Evolutionary conservation across 306 rosid species (phyloP).

Genomic region (Nissolia schottii): DNA sequence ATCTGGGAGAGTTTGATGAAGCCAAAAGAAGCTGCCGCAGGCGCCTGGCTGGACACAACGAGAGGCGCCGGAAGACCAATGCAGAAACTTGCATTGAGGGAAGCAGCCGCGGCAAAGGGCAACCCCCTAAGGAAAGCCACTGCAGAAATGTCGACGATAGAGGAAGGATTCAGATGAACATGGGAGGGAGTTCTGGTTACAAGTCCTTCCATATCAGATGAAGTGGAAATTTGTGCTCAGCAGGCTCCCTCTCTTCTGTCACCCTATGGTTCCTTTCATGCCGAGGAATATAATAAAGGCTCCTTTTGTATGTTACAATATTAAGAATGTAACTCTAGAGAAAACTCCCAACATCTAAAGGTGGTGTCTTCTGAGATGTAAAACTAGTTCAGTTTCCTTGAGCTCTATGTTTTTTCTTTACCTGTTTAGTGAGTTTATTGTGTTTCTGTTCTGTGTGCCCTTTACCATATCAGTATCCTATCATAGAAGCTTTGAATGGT

Average conservation of each 20-base stretch:
- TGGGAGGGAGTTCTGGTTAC: conserved; percentile 43
- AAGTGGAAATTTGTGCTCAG: conserved; percentile 10
- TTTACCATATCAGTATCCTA: not conserved
- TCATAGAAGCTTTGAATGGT: not conserved
- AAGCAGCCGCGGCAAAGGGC: conserved; percentile 34
- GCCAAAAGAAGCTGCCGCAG: conserved; percentile 87
- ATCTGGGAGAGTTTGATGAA: conserved; percentile 75
- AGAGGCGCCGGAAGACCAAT: conserved; percentile 64
- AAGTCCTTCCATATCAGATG: conserved; percentile 53
- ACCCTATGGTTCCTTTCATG: conserved; percentile 22
- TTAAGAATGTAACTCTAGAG: conserved; percentile 25
- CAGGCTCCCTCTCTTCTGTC: conserved; percentile 88
- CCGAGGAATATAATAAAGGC: conserved; percentile 21
- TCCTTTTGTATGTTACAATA: not conserved
- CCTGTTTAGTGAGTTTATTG: not conserved
- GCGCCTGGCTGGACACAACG: conserved; percentile 83
- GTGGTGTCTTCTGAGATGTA: conserved; percentile 3
- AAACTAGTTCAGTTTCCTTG: not conserved
- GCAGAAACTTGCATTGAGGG: conserved; percentile 48
- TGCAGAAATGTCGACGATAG: conserved; percentile 37
- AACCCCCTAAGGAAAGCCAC: conserved; percentile 34
- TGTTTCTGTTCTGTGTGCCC: not conserved
- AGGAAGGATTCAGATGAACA: conserved; percentile 39
- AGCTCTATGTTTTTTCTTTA: not conserved
- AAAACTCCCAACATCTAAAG: not conserved